These are phyloP conservation scores for Albizia julibrissin DNA, from an alignment of 306 rosid genomes.

Conservation along the genomic window DNA sequence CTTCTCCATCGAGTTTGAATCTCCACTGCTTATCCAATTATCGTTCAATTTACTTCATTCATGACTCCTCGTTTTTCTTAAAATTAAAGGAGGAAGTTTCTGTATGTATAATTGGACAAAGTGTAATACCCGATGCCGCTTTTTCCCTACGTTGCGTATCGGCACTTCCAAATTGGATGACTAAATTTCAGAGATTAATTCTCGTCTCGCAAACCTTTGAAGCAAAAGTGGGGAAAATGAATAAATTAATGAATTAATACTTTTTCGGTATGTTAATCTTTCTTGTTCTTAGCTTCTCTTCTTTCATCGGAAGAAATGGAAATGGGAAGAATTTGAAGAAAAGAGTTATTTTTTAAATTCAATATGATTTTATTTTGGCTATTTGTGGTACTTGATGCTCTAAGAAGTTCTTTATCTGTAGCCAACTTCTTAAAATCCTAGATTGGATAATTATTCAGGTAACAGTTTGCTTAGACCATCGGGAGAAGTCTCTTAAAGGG, in stretches of 20 bases:
- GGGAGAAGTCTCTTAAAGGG: constrained; percentile 27
- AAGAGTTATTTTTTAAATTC: background rate
- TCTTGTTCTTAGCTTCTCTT: constrained; percentile 47
- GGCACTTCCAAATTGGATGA: background rate
- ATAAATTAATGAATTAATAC: background rate
- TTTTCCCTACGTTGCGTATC: background rate
- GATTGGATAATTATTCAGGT: background rate
- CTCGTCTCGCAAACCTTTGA: background rate
- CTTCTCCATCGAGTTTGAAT: background rate
- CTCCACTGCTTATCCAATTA: background rate
- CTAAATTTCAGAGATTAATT: constrained; percentile 8
- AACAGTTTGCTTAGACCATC: constrained; percentile 13
- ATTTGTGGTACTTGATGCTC: background rate
- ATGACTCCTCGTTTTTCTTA: background rate
- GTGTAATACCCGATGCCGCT: background rate
- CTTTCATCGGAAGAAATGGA: constrained; percentile 50
- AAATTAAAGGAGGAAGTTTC: background rate
- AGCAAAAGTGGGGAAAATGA: background rate
- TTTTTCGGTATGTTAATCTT: background rate
- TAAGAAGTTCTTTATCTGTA: background rate
- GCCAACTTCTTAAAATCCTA: constrained; percentile 13
- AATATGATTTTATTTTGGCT: background rate
- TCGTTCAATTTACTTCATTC: background rate
- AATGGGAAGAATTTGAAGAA: constrained; percentile 41
- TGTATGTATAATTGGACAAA: background rate